These are phyloP conservation scores for Sapria himalayana DNA, from an alignment of 345 rosid genomes.

Conservation along the genomic window DNA sequence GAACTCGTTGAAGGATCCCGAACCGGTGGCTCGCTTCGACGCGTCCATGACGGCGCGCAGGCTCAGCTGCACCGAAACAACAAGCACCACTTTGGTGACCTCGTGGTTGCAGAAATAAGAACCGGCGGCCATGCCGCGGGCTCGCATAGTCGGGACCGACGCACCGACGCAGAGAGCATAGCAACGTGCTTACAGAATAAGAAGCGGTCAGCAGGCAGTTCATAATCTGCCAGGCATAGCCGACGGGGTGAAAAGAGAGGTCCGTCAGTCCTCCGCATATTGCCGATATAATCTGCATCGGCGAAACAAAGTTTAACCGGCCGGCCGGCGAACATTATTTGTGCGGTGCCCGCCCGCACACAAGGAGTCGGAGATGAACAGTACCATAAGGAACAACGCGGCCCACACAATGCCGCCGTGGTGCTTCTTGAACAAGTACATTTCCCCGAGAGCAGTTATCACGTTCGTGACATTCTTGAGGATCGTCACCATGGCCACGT, in stretches of 20 bases:
- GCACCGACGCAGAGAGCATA: too few relatives aligned
- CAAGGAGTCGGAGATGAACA: too few relatives aligned
- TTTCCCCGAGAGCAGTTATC: slow-evolving; percentile 88
- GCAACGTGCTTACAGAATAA: slow-evolving; percentile 54
- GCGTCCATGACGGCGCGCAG: slow-evolving; percentile 91
- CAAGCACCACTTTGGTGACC: too few relatives aligned
- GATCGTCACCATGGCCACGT: slow-evolving; percentile 97
- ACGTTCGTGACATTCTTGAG: slow-evolving; percentile 96
- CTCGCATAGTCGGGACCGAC: too few relatives aligned
- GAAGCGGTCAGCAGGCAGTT: slow-evolving; percentile 91
- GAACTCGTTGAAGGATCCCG: slow-evolving; percentile 86
- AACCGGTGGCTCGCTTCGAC: slow-evolving; percentile 71
- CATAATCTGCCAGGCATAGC: slow-evolving; percentile 81
- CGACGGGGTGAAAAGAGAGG: slow-evolving; percentile 71
- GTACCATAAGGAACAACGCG: slow-evolving; percentile 96
- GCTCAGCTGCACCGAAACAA: slow-evolving; percentile 47
- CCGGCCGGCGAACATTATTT: too few relatives aligned
- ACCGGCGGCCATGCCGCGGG: too few relatives aligned
- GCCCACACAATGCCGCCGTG: slow-evolving; percentile 91
- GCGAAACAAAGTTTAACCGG: too few relatives aligned
- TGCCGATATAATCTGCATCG: slow-evolving; percentile 69
- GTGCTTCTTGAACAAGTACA: slow-evolving; percentile 79
- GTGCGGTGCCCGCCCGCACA: too few relatives aligned
- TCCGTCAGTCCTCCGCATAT: slow-evolving; percentile 93
- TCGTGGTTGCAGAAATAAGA: too few relatives aligned